These are phyloP conservation scores for Epichloe bromicola DNA, from an alignment of 2,329 filamentous ascomycete genomes.

Conservation along the genomic window DNA sequence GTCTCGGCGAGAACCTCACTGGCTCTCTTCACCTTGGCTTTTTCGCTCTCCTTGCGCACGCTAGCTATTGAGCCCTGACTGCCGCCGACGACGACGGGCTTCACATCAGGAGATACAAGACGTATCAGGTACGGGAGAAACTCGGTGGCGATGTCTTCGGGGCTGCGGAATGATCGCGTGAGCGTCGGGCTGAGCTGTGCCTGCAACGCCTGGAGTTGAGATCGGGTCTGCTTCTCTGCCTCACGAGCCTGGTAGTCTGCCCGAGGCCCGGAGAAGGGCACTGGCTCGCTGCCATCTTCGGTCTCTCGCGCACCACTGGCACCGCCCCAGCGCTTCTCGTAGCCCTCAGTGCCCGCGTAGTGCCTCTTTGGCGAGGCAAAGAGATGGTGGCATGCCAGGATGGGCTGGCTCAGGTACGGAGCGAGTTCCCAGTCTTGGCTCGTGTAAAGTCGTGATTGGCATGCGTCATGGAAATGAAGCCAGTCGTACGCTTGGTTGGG, in stretches of 20 bases:
- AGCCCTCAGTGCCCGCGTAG: constrained; percentile 24
- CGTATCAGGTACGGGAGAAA: constrained; percentile 74
- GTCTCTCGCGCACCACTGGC: constrained; percentile 21
- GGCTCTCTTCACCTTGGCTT: constrained; percentile 64
- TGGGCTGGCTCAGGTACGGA: constrained; percentile 74
- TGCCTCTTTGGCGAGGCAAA: constrained; percentile 62
- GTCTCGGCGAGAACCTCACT: constrained; percentile 74
- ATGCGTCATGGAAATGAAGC: constrained; percentile 82
- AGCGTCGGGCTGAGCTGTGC: constrained; percentile 58
- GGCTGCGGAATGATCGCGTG: constrained; percentile 64
- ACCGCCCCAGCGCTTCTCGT: constrained; percentile 31
- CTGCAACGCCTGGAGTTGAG: constrained; percentile 62
- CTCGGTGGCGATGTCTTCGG: constrained; percentile 65
- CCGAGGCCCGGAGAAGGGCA: constrained; percentile 69
- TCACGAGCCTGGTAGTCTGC: constrained; percentile 77
- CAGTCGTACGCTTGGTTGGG: constrained; percentile 83
- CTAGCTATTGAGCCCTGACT: constrained; percentile 59
- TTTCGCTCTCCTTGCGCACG: constrained; percentile 78
- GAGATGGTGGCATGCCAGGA: constrained; percentile 81
- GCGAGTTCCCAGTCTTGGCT: constrained; percentile 87
- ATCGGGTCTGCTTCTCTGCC: constrained; percentile 63
- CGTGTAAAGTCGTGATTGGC: constrained; percentile 66
- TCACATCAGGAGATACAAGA: constrained; percentile 79
- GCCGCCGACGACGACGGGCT: constrained; percentile 71
- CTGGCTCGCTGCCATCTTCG: constrained; percentile 35